These are phyloP conservation scores for Aspergillus taichungensis DNA, from an alignment of 495 filamentous ascomycete genomes.

Conservation along the genomic window DNA sequence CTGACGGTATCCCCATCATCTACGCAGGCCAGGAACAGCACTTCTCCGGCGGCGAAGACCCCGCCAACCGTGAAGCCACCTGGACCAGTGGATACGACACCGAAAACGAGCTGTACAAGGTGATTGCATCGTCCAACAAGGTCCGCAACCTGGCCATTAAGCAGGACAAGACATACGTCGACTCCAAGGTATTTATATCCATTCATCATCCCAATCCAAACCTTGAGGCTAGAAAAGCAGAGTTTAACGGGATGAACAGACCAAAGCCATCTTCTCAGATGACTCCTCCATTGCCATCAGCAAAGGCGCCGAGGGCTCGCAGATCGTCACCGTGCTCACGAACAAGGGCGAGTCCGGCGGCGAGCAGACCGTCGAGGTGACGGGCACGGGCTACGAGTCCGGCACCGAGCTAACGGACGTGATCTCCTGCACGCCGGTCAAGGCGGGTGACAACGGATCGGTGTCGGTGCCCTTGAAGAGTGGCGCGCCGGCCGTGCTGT, in stretches of 20 bases:
- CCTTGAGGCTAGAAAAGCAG: background rate
- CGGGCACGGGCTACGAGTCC: slow-evolving; percentile 27
- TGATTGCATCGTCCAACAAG: slow-evolving; percentile 49
- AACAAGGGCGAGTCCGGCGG: slow-evolving; percentile 45
- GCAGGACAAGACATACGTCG: slow-evolving; percentile 36
- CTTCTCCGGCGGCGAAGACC: slow-evolving; percentile 53
- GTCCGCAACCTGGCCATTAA: slow-evolving; percentile 49
- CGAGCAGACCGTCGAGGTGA: slow-evolving; percentile 39
- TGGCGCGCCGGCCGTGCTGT: slow-evolving; percentile 24
- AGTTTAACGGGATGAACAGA: slow-evolving; percentile 18
- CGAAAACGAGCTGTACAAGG: slow-evolving; percentile 50
- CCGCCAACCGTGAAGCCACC: slow-evolving; percentile 64
- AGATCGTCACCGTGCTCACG: slow-evolving; percentile 52
- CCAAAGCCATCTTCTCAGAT: slow-evolving; percentile 48
- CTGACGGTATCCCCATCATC: slow-evolving; percentile 58
- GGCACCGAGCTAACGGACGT: slow-evolving; percentile 34
- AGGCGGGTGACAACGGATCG: slow-evolving; percentile 23
- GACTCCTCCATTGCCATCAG: slow-evolving; percentile 50
- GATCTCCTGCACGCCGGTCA: slow-evolving; percentile 32
- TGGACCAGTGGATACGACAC: slow-evolving; percentile 55
- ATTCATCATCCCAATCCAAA: background rate
- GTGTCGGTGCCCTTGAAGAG: slow-evolving; percentile 27
- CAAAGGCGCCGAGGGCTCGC: slow-evolving; percentile 48
- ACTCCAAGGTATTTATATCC: slow-evolving; percentile 30
- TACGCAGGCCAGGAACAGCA: slow-evolving; percentile 72